Evolutionary conservation across 1,139 yeast genomes (phyloP), one percentile per base, ranked within the genome.

Genomic region (Zygosaccharomyces sapae): DNA sequence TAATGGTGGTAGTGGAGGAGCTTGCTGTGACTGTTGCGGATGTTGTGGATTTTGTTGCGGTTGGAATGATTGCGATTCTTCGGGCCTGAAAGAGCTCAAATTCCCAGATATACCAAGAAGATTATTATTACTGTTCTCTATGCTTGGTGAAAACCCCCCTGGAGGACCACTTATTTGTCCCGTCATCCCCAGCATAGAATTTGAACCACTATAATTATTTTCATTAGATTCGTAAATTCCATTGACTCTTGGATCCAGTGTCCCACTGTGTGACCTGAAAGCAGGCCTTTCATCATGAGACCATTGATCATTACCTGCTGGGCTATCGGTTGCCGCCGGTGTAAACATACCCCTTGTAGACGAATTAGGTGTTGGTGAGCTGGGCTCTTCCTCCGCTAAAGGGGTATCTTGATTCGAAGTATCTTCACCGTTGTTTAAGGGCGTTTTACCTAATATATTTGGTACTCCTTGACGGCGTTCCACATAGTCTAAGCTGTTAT

Each of bases 401-500:
- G 51, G 40, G 4, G 43, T 30, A 20, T 43, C 49, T 8, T 27
- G 44, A 27, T 47, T 38, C 9, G 33, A 18, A 16, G 31, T 25
- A 34, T 38, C 35, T 18, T 19, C 34, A 18, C 34, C 34, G 18
- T 43, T 45, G 33, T 51, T 56, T 8, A 54, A 38, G 2, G 60
- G 58, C 0, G 59, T 45, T 29, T 49, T 56, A 3, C 58, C 62
- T 8, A 57, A 42, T 6, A 57, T 37, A 35, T 54, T 54, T 8
- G 61, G 57, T 5, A 53, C 43, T 10, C 44, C 46, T 20, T 42
- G 41, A 40, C 42, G 50, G 20, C 49, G 49, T 20, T 38, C 39
- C 38, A 46, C 41, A 38, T 44, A 53, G 5, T 43, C 41, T 10
- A 49, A 38, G 41, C 56, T 54, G 18, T 29, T 41, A 12, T 47